Evolutionary conservation across 1,139 yeast species (phyloP), one percentile per base, ranked within the genome.

Genomic region (Saccharomyces hybrid): DNA sequence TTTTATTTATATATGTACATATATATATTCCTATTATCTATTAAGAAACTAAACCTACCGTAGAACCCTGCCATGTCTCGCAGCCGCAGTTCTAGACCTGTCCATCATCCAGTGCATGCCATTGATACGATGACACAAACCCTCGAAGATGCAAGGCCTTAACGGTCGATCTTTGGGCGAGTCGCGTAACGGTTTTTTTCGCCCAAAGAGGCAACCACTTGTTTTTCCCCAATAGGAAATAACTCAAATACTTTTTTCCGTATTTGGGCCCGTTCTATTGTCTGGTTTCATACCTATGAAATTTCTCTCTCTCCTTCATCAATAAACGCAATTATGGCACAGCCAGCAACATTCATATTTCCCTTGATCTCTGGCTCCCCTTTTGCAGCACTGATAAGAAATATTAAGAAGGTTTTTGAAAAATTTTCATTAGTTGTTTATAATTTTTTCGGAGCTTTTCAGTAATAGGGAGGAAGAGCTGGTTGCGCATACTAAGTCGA

Each of bases 1-100:
- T 38, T 38, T 38, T 38, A 38, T 38, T 38, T 38, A 38, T 38
- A 38, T 38, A 38, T 38, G 44, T 38, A 38, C 44, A 38, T 38
- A 38, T 38, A 28, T 28, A 38, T 38, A 38, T 38, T 38, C 44
- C 44, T 38, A 38, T 38, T 38, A 38, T 16, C 44, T 38, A 38
- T 19, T 38, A 38, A 38, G 44, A 38, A n/a, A 38, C 24, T 16
- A 16, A 38, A 38, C 24, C 19, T 38, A 38, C 21, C 16, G 7
- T 38, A 38, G 26, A 19, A 2, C 11, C n/a, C 21, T 16, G 7
- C 44, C 44, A 6, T 12, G 3, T 16, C 8, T 38, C 26, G 26
- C 26, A 4, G 26, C 24, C 26, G 16, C 7, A 5, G 4, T 12
- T 38, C 16, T 16, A 12, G 44, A 7, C n/a, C 14, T 8, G 12